A percentile compares a stretch with the other conserved stretches of the same genome.
phyloP scores from a whole-genome alignment of 805 yeast genomes.

The Wickerhamiella kurtzmanii region DNA sequence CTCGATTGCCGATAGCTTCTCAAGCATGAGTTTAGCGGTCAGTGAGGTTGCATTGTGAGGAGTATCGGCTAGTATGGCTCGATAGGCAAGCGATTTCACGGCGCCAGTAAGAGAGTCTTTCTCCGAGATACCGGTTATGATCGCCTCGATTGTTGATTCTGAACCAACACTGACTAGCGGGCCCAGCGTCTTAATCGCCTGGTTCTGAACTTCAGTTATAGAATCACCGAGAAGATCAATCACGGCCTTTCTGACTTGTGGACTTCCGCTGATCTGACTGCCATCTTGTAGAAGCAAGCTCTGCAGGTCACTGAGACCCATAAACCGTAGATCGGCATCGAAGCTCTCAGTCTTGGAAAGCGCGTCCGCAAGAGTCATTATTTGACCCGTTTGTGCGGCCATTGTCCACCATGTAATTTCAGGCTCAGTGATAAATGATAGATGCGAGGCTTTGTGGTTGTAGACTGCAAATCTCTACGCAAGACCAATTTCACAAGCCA shows the following conservation, averaged over 20 bases:
- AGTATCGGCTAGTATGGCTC: not conserved
- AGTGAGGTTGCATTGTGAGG: not conserved
- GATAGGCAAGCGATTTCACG: not conserved
- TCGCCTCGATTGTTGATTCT: not conserved
- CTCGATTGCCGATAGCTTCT: not conserved
- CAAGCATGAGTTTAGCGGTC: not conserved
- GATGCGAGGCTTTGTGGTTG: no score
- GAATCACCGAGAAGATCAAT: constrained; percentile 41
- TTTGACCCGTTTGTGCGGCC: not conserved
- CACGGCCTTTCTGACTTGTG: constrained; percentile 30
- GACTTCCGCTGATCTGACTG: constrained; percentile 11
- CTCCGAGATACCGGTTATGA: not conserved
- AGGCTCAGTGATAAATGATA: no score
- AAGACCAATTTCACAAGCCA: no score
- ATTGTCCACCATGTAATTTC: not conserved
- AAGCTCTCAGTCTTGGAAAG: constrained; percentile 18
- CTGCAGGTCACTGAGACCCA: constrained; percentile 58
- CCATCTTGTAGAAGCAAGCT: not conserved
- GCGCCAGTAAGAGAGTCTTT: not conserved
- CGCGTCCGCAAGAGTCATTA: not conserved
- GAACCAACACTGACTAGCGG: constrained; percentile 22
- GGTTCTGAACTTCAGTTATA: constrained; percentile 60
- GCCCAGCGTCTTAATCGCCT: constrained; percentile 49
- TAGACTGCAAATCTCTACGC: no score
- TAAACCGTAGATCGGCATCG: constrained; percentile 69